phyloP scores from a whole-genome alignment of 2,329 filamentous ascomycete genomes.

The Penicillium sp. region DNA sequence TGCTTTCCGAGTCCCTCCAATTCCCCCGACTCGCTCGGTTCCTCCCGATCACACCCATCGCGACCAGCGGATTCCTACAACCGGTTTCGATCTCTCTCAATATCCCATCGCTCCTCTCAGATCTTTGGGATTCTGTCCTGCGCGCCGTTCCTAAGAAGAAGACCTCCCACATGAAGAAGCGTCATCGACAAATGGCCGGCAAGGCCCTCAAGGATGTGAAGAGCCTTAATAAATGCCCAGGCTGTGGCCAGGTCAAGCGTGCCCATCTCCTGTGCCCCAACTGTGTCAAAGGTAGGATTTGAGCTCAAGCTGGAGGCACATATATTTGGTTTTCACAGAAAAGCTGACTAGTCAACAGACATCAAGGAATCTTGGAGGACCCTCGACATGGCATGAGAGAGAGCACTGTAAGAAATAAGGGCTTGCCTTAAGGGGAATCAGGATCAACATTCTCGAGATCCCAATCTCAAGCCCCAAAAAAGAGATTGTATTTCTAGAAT shows the following conservation, averaged over 20 bases:
- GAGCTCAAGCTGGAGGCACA: not conserved
- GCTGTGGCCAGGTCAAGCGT: conserved; percentile 83
- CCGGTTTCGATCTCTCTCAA: conserved; percentile 60
- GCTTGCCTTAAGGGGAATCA: not conserved
- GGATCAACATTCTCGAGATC: not conserved
- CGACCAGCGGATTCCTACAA: conserved; percentile 58
- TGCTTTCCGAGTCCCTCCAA: conserved; percentile 27
- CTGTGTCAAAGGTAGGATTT: conserved; percentile 70
- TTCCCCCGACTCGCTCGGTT: conserved; percentile 32
- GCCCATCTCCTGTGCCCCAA: conserved; percentile 85
- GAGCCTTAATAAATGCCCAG: conserved; percentile 81
- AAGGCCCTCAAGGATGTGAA: conserved; percentile 93
- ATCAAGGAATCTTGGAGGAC: conserved; percentile 50
- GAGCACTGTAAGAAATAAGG: conserved; percentile 7
- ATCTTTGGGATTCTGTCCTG: conserved; percentile 90
- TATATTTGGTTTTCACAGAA: not conserved
- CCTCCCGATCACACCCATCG: conserved; percentile 47
- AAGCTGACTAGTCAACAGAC: conserved; percentile 30
- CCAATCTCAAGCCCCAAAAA: conserved; percentile 14
- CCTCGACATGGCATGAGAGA: conserved; percentile 32
- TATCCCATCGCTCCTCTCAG: conserved; percentile 69
- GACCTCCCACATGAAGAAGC: conserved; percentile 93
- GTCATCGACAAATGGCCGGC: conserved; percentile 89
- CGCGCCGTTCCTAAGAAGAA: conserved; percentile 98
- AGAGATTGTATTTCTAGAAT: conserved; percentile 25